Evolutionary conservation across 306 rosid species (phyloP), one percentile per base, ranked within the genome.

Genomic region (Glycine soja): DNA sequence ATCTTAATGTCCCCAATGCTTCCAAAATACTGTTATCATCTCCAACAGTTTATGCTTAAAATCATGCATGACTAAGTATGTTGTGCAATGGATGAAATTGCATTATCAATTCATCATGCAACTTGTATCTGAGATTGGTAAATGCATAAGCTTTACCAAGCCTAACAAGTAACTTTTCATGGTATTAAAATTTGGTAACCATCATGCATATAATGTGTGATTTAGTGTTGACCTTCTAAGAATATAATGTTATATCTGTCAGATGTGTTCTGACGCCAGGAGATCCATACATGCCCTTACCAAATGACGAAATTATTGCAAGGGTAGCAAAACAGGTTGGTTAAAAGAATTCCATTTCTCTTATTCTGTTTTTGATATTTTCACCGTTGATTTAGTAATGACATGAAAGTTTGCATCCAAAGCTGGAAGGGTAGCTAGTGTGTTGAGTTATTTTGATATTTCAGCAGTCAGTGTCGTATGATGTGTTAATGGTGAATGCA

Each of bases 251-350:
- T 80, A 43, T 65, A 12, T 85, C 65, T 74, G 74, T 78, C 92
- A 95, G 99, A 81, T 95, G 99, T 84, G 99, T 95, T 84, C 81
- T 93, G 79, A 95, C 99, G 0, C 99, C 99, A 3, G 99, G 99
- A 61, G 99, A 93, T 88, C 99, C 99, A 56, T 95, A 95, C 93
- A 95, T 95, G 99, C 96, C 97, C 74, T 88, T 93, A 70, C 91
- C 87, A 51, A 95, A 95, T 57, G 99, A 93, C 0, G 95, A 93
- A 87, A 95, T 95, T 65, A 87, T 93, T 79, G 81, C 95, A 53
- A 93, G 94, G 90, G 99, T 95, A 70, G 77, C 90, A 12, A 93
- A 90, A 80, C 99, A 95, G 98, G 99, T 84, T 74, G 32, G 83
- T 74, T 72, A 11, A 74, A 43, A 70, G 24, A 8, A 14, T 10